Base-by-base conservation (phyloP, 345 rosid species). In the Pistacia integerrima region DNA sequence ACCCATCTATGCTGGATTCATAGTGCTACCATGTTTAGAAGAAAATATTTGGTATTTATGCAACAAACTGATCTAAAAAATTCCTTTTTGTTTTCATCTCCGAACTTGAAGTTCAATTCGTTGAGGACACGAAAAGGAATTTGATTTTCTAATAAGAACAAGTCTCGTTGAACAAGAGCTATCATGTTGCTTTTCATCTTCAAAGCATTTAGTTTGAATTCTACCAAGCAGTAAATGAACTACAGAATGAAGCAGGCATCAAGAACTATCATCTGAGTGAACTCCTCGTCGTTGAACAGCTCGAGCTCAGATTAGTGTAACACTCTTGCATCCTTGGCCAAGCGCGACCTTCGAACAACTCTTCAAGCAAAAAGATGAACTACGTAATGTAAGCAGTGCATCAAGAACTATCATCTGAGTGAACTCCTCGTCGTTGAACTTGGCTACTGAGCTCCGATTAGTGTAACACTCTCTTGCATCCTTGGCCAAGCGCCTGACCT, bases 141-240 rank as follows among this genome's bases (percentile, higher is more conserved):
- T 41, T 84, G 79, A 16, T 81, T 81, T 60, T 84, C 84, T 0
- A 81, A 60, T 76, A 81, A 69, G 49, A 84, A 62, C 64, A 84
- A 17, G 48, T 84, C 87, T 12, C 57, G 64, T 0, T 33, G 35
- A 4, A 49, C 75, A 12, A 58, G 64, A 17, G 65, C 76, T 5
- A 25, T 25, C 11, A 20, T 22, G 22, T 67, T 46, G 16, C 6
- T 41, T 33, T 70, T 63, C 11, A 78, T 63, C 5, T 49, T 51
- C 46, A 58, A 36, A 0, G 35, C 20, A 0, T 9, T 1, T 30
- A 2, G 4, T 1, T 60, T 10, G 1, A 3, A 3, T 13, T 66
- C 1, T 28, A 28, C 64, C 0, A 20, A 1, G 36, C 64, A 61
- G 17, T 28, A 28, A 1, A 49, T 22, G 57, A 20, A 46, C 38